Evolutionary conservation across 2,329 filamentous ascomycete genomes (phyloP).

Genomic region (Biscogniauxia sp.): DNA sequence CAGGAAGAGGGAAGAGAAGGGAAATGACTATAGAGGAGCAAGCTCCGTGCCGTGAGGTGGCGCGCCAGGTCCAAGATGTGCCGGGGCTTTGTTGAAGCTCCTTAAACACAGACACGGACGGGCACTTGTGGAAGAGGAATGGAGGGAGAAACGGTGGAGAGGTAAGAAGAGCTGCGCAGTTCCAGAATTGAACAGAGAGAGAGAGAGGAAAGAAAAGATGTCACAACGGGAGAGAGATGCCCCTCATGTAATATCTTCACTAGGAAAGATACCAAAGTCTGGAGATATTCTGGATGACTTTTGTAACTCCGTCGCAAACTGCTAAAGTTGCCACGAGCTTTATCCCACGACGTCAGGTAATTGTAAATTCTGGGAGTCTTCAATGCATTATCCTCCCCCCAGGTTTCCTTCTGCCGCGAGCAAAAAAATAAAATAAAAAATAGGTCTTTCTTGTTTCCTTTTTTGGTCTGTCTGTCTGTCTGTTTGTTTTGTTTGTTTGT

Average conservation of each 20-base stretch:
- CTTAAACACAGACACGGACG: neutral
- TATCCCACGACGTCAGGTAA: conserved; percentile 19
- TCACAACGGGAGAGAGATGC: conserved; percentile 24
- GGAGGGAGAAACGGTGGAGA: neutral
- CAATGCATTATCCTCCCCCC: neutral
- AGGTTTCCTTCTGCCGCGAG: neutral
- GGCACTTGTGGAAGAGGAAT: conserved; percentile 1
- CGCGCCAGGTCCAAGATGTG: neutral
- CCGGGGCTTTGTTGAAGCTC: neutral
- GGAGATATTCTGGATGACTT: conserved; percentile 23
- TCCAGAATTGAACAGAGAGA: no score
- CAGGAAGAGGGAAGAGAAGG: neutral
- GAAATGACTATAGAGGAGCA: neutral
- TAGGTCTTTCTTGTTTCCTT: neutral
- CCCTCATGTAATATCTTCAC: conserved; percentile 28
- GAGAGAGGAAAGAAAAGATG: no score
- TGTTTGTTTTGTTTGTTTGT: no score
- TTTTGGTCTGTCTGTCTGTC: no score
- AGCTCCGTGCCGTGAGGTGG: neutral
- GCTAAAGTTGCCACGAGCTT: conserved; percentile 20
- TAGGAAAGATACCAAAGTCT: conserved; percentile 25
- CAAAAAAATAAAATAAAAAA: neutral
- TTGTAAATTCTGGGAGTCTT: conserved; percentile 21
- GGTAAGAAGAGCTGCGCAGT: no score
- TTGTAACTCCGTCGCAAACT: conserved; percentile 19